Evolutionary conservation across 208 protist genomes (phyloP).

Genomic region (Trypanosoma boissoni): DNA sequence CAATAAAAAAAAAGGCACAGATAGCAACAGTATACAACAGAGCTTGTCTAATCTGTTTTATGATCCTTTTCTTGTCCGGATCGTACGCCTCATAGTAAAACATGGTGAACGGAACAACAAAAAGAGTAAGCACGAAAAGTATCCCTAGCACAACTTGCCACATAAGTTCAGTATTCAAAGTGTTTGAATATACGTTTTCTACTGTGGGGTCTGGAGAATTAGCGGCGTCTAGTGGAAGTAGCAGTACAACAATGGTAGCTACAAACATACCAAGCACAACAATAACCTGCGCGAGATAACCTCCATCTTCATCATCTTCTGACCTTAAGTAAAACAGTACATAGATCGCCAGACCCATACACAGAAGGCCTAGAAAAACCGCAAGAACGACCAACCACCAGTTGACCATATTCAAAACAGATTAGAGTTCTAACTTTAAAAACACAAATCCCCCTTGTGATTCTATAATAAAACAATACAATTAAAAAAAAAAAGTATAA

Average conservation of each 20-base stretch:
- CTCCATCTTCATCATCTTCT: slow-evolving; percentile 56
- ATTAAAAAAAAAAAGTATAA: too few species aligned
- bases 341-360: slow-evolving; percentile 54
- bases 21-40: slow-evolving; percentile 41
- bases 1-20: slow-evolving; percentile 50
- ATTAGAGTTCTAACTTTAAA: not conserved
- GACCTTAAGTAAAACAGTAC: slow-evolving; percentile 72
- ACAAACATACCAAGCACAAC: slow-evolving; percentile 76
- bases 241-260: slow-evolving; percentile 36
- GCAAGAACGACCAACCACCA: slow-evolving; percentile 86
- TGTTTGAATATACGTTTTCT: slow-evolving; percentile 44
- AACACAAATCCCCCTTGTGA: too few species aligned
- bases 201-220: slow-evolving; percentile 74
- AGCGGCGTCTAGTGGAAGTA: slow-evolving; percentile 76
- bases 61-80: slow-evolving; percentile 57
- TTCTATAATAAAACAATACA: slow-evolving; percentile 2
- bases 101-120: slow-evolving; percentile 89
- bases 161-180: slow-evolving; percentile 80
- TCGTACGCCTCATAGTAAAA: slow-evolving; percentile 95
- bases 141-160: slow-evolving; percentile 89
- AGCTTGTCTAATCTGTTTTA: slow-evolving; percentile 37
- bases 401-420: slow-evolving; percentile 47
- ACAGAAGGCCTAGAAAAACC: slow-evolving; percentile 52
- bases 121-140: slow-evolving; percentile 58
- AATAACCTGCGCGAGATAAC: slow-evolving; percentile 55